Evolutionary conservation across 73 alveolate genomes (phyloP).

Genomic region (Tetrahymena malaccensis): DNA sequence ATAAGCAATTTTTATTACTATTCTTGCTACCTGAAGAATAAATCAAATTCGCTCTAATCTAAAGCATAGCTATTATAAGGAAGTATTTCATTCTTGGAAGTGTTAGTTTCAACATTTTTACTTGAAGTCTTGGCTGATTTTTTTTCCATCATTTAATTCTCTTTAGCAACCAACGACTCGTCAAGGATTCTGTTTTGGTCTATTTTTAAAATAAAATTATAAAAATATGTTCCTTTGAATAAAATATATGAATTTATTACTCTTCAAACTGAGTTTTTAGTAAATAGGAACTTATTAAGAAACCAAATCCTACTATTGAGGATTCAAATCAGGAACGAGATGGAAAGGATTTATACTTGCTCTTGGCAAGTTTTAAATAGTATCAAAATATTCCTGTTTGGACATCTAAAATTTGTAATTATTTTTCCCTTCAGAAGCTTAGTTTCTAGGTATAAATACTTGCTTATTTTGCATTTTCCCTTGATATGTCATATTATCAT

Average conservation of each 20-base stretch:
- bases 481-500: neutral
- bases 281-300: neutral
- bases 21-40: neutral
- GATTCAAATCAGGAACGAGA: neutral
- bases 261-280: neutral
- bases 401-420: neutral
- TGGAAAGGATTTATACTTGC: neutral
- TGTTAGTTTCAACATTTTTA: neutral
- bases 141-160: neutral
- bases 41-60: neutral
- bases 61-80: neutral
- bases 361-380: neutral
- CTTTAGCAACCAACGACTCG: neutral
- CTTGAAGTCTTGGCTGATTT: neutral
- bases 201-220: neutral
- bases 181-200: neutral
- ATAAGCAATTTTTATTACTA: neutral
- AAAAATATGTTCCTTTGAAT: neutral
- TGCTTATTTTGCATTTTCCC: neutral
- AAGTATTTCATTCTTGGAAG: neutral
- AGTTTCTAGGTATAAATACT: neutral
- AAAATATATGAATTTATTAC: neutral
- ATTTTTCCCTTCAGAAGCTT: neutral
- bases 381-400: neutral
- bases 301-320: neutral